Percentiles rank a stretch among this genome's conserved stretches.
Evolutionary conservation across 768 basidiomycete genomes (phyloP).

Genomic region (Tricholoma furcatifolium): DNA sequence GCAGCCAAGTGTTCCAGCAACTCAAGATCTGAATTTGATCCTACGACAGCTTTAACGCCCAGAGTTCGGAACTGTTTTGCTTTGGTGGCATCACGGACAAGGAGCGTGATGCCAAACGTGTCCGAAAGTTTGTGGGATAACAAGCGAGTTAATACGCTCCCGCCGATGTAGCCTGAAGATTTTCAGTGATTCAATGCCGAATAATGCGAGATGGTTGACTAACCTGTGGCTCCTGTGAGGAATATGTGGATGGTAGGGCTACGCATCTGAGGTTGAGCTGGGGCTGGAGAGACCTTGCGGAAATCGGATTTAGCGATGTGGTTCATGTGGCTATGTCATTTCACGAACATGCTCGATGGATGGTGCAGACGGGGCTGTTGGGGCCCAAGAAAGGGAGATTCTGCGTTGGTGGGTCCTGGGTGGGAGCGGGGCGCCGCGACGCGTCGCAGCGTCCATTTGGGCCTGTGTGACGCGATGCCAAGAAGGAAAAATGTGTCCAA

Average conservation of each 20-base stretch:
- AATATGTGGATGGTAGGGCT: constrained; percentile 33
- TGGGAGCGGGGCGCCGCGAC: too few relatives aligned
- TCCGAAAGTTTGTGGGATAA: constrained; percentile 41
- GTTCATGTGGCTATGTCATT: not conserved
- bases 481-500: too few relatives aligned
- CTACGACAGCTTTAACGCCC: constrained; percentile 38
- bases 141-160: constrained; percentile 47
- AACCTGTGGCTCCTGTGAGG: constrained; percentile 48
- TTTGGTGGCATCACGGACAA: constrained; percentile 44
- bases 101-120: constrained; percentile 41
- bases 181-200: not conserved
- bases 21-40: constrained; percentile 37
- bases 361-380: not conserved
- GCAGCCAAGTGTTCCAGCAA: constrained; percentile 38
- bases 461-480: too few relatives aligned
- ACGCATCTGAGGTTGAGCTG: constrained; percentile 1
- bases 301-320: not conserved
- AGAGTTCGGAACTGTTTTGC: constrained; percentile 30
- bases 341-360: too few relatives aligned
- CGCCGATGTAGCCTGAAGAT: constrained; percentile 53
- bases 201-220: constrained; percentile 1
- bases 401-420: too few relatives aligned
- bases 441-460: too few relatives aligned
- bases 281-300: not conserved
- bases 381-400: not conserved